Base-by-base conservation (phyloP, 2,329 filamentous ascomycete genomes). In the Ceratocystis diversiconidia region DNA sequence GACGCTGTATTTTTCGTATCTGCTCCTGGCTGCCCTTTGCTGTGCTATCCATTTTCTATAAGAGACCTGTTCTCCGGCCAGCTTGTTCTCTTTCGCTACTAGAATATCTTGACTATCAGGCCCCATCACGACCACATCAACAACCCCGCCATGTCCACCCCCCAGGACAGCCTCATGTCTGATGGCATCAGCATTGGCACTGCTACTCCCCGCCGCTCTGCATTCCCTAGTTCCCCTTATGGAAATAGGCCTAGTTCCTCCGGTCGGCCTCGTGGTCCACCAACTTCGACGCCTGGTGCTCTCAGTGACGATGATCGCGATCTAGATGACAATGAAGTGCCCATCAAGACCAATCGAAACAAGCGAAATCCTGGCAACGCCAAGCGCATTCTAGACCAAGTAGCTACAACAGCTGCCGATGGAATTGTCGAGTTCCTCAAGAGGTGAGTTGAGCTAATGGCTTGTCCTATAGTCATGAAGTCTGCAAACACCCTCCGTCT, bases 381-480 rank as follows among this genome's bases (percentile, higher is more conserved):
- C 41, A 85, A 88, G 5, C 82, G 83, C 66, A 88, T 92, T 5
- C 85, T 90, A 69, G 90, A 95, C 74, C 82, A 82, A 67, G 87
- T 90, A 62, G 89, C 88, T 68, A 80, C 89, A 69, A 83, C 86
- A 64, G 82, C 92, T 30, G 87, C 90, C 72, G 80, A 86, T 65
- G 84, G 87, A 66, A 94, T 95, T 72, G 86, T 92, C 74, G 81
- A 82, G 69, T 95, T 94, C 72, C 82, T 95, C 30, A 88, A 94
- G 72, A 83, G 81, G 87, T 91, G 73, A 72, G 81, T 73, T 60
- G 67, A 41, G 36, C 36, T 12, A 41, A 15, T 41, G 36, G 12
- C 36, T 41, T 41, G 10, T 12, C 36, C 36, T 12, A 41, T 12
- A 12, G 36, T 41, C 10, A 15, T 41, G 36, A 4, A 41, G 36